Percentiles rank a stretch among this genome's conserved stretches.
Evolutionary conservation across 805 yeast genomes (phyloP).

Genomic region (Priceomyces fermenticarens): DNA sequence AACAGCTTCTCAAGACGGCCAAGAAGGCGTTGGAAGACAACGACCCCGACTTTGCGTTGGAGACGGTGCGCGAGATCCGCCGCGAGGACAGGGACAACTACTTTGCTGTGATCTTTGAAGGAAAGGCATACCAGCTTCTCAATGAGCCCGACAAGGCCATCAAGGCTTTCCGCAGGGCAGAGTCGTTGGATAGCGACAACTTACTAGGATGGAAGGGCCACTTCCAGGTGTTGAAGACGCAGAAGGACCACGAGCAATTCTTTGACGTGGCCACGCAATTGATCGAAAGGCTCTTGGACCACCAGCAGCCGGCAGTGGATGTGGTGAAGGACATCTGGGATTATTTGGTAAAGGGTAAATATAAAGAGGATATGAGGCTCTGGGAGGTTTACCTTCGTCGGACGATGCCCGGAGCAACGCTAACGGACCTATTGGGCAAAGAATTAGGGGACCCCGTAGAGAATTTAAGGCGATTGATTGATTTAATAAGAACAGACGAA

Average conservation of each 20-base stretch:
- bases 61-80: constrained; percentile 53
- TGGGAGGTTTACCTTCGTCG: constrained; percentile 47
- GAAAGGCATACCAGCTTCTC: constrained; percentile 59
- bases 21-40: constrained; percentile 48
- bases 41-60: constrained; percentile 63
- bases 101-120: constrained; percentile 67
- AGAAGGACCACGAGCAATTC: constrained; percentile 39
- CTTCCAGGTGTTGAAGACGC: constrained; percentile 40
- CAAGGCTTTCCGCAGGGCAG: constrained; percentile 47
- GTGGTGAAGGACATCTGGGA: constrained; percentile 44
- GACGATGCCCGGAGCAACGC: constrained; percentile 53
- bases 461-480: constrained; percentile 44
- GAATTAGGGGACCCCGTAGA: constrained; percentile 41
- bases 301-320: constrained; percentile 48
- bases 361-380: constrained; percentile 26
- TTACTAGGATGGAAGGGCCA: constrained; percentile 82
- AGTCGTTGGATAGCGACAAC: constrained; percentile 47
- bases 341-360: constrained; percentile 39
- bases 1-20: constrained; percentile 34
- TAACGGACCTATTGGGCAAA: constrained; percentile 52
- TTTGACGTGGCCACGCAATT: constrained; percentile 47
- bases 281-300: constrained; percentile 35
- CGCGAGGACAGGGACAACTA: constrained; percentile 55
- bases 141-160: constrained; percentile 38
- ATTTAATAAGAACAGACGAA: constrained; percentile 40